phyloP scores from a whole-genome alignment of 768 basidiomycete species.

The Kwoniella dejecticola region DNA sequence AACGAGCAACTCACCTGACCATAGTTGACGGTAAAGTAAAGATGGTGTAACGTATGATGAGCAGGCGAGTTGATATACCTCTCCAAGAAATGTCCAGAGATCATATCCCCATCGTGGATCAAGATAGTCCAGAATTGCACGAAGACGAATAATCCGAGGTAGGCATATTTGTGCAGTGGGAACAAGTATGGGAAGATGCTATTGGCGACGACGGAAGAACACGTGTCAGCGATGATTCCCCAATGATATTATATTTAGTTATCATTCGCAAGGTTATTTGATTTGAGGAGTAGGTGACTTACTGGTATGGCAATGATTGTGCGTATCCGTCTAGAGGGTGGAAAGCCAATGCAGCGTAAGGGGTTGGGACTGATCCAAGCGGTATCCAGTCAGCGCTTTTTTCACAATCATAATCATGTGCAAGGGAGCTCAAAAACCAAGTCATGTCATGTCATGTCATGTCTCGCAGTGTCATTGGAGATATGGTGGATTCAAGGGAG shows the following conservation, averaged over 20 bases:
- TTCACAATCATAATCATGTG: too few relatives aligned
- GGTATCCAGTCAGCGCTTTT: too few relatives aligned
- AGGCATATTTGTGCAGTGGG: slow-evolving; percentile 82
- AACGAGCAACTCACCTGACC: slow-evolving; percentile 62
- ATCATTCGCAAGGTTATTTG: not conserved
- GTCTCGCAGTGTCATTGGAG: too few relatives aligned
- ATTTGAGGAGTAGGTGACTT: slow-evolving; percentile 20
- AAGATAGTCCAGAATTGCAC: slow-evolving; percentile 95
- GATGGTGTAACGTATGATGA: slow-evolving; percentile 93
- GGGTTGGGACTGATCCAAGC: slow-evolving; percentile 99
- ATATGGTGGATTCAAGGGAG: too few relatives aligned
- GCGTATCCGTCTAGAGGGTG: slow-evolving; percentile 92
- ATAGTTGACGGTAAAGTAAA: slow-evolving; percentile 96
- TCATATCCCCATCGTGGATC: slow-evolving; percentile 99
- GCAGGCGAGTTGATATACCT: slow-evolving; percentile 95
- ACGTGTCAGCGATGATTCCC: too few relatives aligned
- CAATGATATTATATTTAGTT: too few relatives aligned
- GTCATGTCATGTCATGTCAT: too few relatives aligned
- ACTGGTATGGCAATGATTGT: slow-evolving; percentile 92
- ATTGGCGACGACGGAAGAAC: not conserved
- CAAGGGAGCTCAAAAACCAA: too few relatives aligned
- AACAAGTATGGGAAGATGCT: slow-evolving; percentile 79
- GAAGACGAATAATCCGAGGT: slow-evolving; percentile 81
- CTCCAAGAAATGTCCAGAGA: slow-evolving; percentile 85
- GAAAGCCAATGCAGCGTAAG: slow-evolving; percentile 97